A percentile compares a stretch with the other conserved stretches of the same genome.
phyloP scores from a whole-genome alignment of 2,329 filamentous ascomycete species.

The Cladosporium sp. region DNA sequence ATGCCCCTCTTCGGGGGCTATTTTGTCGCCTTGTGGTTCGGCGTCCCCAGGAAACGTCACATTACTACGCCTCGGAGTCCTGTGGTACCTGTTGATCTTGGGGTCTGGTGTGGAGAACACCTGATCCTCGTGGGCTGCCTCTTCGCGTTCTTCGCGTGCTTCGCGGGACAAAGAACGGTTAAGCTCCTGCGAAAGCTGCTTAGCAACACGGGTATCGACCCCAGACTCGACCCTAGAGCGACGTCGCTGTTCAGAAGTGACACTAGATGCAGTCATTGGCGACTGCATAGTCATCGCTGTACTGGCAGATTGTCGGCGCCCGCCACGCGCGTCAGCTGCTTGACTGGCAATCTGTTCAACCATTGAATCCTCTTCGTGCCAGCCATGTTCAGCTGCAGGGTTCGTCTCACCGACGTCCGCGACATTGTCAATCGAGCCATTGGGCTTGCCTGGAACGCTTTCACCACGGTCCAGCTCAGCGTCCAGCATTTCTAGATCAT shows the following conservation, averaged over 20 bases:
- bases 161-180: conserved; percentile 16
- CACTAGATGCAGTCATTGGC: conserved; percentile 1
- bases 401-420: neutral
- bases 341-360: neutral
- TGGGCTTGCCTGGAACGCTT: neutral
- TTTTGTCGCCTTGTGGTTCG: neutral
- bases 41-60: neutral
- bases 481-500: conserved; percentile 18
- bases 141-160: conserved; percentile 3
- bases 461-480: neutral
- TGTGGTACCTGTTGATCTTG: conserved; percentile 6
- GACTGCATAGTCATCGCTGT: conserved; percentile 1
- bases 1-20: neutral
- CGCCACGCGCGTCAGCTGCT: neutral
- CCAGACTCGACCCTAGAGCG: conserved; percentile 14
- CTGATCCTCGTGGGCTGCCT: conserved; percentile 6
- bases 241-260: conserved; percentile 5
- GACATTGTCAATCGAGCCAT: neutral
- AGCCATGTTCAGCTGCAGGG: neutral
- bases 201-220: conserved; percentile 13
- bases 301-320: neutral
- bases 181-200: conserved; percentile 14
- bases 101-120: conserved; percentile 17
- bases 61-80: neutral
- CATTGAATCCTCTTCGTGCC: neutral